These are phyloP conservation scores for Acacia melanoxylon DNA, from an alignment of 306 rosid genomes.

Conservation along the genomic window DNA sequence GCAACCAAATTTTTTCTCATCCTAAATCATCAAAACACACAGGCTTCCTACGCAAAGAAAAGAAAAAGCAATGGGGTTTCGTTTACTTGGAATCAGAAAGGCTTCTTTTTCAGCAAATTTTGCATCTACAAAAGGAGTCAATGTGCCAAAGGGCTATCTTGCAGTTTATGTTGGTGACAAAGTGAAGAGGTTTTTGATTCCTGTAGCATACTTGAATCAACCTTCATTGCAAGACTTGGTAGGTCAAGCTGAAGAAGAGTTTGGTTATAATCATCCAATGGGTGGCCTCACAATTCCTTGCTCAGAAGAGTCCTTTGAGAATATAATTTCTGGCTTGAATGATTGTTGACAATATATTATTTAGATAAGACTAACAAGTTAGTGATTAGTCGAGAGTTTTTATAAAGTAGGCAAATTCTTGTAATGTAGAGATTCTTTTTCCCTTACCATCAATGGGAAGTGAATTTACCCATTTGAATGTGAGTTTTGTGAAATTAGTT, in stretches of 20 bases:
- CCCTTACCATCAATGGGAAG: not conserved
- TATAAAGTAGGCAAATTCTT: not conserved
- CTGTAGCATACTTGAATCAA: conserved; percentile 34
- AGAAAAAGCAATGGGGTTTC: conserved; percentile 1
- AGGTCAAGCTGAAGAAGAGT: conserved; percentile 35
- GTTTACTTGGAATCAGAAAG: not conserved
- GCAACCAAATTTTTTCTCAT: conserved; percentile 13
- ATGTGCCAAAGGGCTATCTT: conserved; percentile 45
- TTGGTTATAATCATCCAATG: conserved; percentile 29
- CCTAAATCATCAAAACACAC: conserved; percentile 1
- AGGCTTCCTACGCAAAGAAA: not conserved
- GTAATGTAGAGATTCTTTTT: not conserved
- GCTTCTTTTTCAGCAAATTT: not conserved
- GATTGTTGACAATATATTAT: not conserved
- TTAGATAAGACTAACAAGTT: not conserved
- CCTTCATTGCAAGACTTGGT: conserved; percentile 37
- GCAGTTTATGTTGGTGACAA: conserved; percentile 49
- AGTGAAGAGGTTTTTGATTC: conserved; percentile 42
- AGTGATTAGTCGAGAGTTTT: conserved; percentile 7
- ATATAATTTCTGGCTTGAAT: conserved; percentile 29
- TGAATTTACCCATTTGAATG: not conserved
- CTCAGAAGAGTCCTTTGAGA: not conserved
- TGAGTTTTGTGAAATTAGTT: not conserved
- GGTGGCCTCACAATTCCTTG: not conserved
- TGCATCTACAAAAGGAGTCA: not conserved